Base-by-base conservation (phyloP, 2,329 filamentous ascomycete species). In the Curvularia verruculosa region DNA sequence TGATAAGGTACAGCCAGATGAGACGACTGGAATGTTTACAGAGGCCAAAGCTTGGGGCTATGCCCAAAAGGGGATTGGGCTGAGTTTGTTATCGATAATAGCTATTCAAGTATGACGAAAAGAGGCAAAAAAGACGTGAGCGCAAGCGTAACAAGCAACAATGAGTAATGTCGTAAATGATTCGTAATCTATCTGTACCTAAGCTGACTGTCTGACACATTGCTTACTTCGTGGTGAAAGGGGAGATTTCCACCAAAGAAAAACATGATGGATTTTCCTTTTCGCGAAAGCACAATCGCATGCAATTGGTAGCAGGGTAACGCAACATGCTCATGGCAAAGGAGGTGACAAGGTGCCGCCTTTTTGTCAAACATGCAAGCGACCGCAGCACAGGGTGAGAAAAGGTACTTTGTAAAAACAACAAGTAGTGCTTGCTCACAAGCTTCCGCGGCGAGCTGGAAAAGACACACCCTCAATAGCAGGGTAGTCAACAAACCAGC, bases 401-500 rank as follows among this genome's bases (percentile, higher is more conserved):
- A 28, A 39, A 18, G 19, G 21, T 44, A 34, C 13, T 13, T 40
- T 13, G 26, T 31, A 29, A 19, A 18, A n/a, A 21, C 6, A n/a
- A n/a, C n/a, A n/a, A n/a, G n/a, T n/a, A 23, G 9, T 40, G 21
- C 21, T n/a, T 18, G n/a, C 53, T 79, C 72, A 88, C 59, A 88
- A 75, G 70, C 83, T 89, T 19, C 90, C 88, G 66, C 90, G 87
- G 72, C 89, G 71, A 26, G 70, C 84, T 23, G 93, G 91, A 73
- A 91, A 97, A 59, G 83, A 82, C 12, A 99, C 91, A 4, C 91
- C 92, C 71, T 96, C 89, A 12, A 96, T 87, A 45, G 95, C 94
- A 4, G 90, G 82, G 70, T 87, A 84, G 75, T 98, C 95, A 41
- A 93, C 92, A 75, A 99, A 98, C 95, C 95, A 99, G 79, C 88